Percentiles rank a stretch among this genome's conserved stretches.
Evolutionary conservation across 179 eudicot species (phyloP).

Genomic region (Beta macrorhiza): DNA sequence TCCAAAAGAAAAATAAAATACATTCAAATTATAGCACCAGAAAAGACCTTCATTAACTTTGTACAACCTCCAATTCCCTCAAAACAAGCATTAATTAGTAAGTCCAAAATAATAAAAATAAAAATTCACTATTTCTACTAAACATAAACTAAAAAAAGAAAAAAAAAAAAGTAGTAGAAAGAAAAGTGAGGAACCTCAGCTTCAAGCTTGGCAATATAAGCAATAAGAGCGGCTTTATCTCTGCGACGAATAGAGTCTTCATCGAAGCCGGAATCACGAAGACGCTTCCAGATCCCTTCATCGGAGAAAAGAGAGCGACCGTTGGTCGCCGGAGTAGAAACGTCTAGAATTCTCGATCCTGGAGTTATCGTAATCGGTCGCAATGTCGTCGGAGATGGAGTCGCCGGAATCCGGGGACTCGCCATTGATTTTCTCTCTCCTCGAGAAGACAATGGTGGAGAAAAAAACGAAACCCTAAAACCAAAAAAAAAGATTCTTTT

Average conservation of each 20-base stretch:
- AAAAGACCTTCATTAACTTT: background rate
- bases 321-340: slow-evolving; percentile 31
- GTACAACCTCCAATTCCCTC: too few relatives aligned
- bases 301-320: slow-evolving; percentile 19
- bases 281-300: slow-evolving; percentile 77
- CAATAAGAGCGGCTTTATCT: slow-evolving; percentile 87
- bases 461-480: slow-evolving; percentile 8
- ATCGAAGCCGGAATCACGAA: slow-evolving; percentile 76
- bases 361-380: slow-evolving; percentile 34
- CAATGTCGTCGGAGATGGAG: slow-evolving; percentile 25
- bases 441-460: background rate
- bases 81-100: too few relatives aligned
- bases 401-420: slow-evolving; percentile 42
- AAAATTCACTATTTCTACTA: background rate
- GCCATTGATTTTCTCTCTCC: background rate
- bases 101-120: background rate
- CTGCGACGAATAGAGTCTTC: slow-evolving; percentile 86
- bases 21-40: background rate
- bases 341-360: slow-evolving; percentile 33
- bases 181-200: slow-evolving; percentile 53
- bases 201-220: slow-evolving; percentile 88
- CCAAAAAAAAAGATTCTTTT: slow-evolving; percentile 1
- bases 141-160: background rate
- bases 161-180: background rate
- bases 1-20: background rate